Conservation (phyloP, 2,329 filamentous ascomycete genomes). For the Bipolaris zeicola region DNA sequence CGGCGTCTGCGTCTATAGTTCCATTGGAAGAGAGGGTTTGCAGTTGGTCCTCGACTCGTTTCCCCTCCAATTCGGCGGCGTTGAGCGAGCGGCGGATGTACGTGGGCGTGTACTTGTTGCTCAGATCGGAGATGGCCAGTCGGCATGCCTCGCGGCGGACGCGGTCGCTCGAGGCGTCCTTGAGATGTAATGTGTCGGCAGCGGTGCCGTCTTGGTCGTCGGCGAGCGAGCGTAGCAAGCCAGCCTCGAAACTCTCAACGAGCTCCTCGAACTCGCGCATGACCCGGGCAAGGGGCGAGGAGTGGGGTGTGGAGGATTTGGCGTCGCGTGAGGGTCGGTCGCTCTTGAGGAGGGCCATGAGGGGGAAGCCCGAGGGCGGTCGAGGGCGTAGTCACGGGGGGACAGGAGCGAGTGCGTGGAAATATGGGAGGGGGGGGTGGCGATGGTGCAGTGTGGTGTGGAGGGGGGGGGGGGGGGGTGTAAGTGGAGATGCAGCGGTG, state of each 20-base stretch:
- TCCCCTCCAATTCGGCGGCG: constrained; percentile 38
- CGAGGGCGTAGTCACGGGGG: constrained; percentile 11
- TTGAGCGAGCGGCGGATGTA: constrained; percentile 39
- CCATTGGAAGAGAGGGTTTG: constrained; percentile 20
- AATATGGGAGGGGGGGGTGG: background rate
- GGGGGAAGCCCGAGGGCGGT: constrained; percentile 15
- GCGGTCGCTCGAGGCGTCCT: constrained; percentile 18
- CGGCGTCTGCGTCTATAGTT: background rate
- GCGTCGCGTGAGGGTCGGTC: constrained; percentile 28
- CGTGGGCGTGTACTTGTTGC: constrained; percentile 39
- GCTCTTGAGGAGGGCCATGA: constrained; percentile 40
- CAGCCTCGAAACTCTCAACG: constrained; percentile 35
- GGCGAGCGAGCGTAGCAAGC: constrained; percentile 38
- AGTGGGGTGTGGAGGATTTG: constrained; percentile 14
- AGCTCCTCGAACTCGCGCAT: constrained; percentile 45
- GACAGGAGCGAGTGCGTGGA: background rate
- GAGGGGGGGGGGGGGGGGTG: constrained; percentile 12
- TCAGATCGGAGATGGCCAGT: constrained; percentile 42
- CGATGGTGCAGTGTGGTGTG: constrained; percentile 2
- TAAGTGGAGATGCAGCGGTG: constrained; percentile 8
- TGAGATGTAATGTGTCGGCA: constrained; percentile 1
- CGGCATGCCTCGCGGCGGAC: constrained; percentile 39
- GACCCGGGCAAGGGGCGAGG: constrained; percentile 34
- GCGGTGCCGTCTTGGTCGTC: constrained; percentile 13
- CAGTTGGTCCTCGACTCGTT: constrained; percentile 40